phyloP scores from a whole-genome alignment of 768 basidiomycete genomes.

The Boletus barrowsii region DNA sequence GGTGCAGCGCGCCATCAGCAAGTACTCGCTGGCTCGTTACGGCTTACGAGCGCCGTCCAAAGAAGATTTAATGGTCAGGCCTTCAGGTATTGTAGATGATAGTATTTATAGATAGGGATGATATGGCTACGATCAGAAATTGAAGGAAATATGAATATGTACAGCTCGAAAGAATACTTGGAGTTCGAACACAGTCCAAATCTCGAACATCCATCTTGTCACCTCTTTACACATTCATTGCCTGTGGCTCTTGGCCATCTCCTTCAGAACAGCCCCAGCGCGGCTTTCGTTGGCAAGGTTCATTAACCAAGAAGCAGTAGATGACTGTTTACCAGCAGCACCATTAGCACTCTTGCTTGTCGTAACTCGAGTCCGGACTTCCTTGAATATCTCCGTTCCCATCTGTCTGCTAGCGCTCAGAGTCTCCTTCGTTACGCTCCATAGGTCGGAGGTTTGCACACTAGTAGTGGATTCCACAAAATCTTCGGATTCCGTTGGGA shows the following conservation, averaged over 20 bases:
- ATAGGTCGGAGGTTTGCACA: conserved; percentile 5
- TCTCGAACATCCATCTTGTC: not conserved
- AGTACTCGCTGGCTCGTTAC: too few relatives aligned
- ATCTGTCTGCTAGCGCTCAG: conserved; percentile 11
- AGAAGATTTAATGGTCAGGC: not conserved
- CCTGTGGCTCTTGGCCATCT: conserved; percentile 9
- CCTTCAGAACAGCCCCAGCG: conserved; percentile 21
- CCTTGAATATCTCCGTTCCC: conserved; percentile 21
- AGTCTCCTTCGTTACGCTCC: conserved; percentile 20
- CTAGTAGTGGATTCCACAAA: not conserved
- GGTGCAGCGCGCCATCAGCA: too few relatives aligned
- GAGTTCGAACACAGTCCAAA: not conserved
- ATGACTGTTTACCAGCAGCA: conserved; percentile 9
- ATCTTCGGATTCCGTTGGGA: conserved; percentile 6
- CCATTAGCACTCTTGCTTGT: conserved; percentile 9
- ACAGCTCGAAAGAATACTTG: not conserved
- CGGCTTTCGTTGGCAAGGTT: conserved; percentile 25
- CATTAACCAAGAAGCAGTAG: conserved; percentile 23
- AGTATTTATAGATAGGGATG: not conserved
- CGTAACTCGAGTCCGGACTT: conserved; percentile 15
- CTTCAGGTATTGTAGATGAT: not conserved
- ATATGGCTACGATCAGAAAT: not conserved
- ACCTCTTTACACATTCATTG: not conserved
- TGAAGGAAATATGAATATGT: not conserved
- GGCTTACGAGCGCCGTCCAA: too few relatives aligned